These are phyloP conservation scores for Lodderomyces theae DNA, from an alignment of 1,139 yeast species.

Conservation along the genomic window DNA sequence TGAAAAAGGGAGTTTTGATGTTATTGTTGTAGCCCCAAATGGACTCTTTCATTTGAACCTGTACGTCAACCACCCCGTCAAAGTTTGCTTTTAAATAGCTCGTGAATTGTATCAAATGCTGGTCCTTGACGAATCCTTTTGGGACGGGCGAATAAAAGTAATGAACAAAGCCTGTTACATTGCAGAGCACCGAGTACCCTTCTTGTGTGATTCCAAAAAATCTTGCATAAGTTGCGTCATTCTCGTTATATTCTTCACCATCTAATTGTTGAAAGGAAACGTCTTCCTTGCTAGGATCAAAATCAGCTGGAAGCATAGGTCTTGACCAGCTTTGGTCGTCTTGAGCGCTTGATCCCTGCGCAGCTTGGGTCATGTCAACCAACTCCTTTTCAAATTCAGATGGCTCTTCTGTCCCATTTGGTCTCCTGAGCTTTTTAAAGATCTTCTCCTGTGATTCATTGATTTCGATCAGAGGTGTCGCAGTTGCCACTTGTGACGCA, in stretches of 20 bases:
- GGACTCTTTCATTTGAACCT: slow-evolving; percentile 70
- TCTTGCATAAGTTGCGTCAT: slow-evolving; percentile 64
- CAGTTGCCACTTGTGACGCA: slow-evolving; percentile 29
- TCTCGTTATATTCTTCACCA: slow-evolving; percentile 75
- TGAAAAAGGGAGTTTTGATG: slow-evolving; percentile 74
- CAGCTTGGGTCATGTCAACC: slow-evolving; percentile 53
- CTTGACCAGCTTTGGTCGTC: slow-evolving; percentile 64
- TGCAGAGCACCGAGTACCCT: slow-evolving; percentile 88
- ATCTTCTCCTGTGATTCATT: slow-evolving; percentile 31
- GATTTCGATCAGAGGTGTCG: slow-evolving; percentile 22
- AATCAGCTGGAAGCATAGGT: slow-evolving; percentile 49
- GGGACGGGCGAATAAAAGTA: slow-evolving; percentile 95
- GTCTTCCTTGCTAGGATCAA: slow-evolving; percentile 49
- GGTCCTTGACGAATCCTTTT: slow-evolving; percentile 59
- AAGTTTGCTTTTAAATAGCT: slow-evolving; percentile 49
- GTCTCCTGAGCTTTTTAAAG: slow-evolving; percentile 36
- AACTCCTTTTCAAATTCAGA: slow-evolving; percentile 67
- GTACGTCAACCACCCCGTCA: slow-evolving; percentile 60
- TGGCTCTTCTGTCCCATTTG: slow-evolving; percentile 43
- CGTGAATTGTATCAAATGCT: slow-evolving; percentile 48
- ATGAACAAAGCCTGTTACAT: slow-evolving; percentile 83
- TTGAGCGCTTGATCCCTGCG: slow-evolving; percentile 22
- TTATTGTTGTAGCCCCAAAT: slow-evolving; percentile 93
- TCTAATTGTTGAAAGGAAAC: slow-evolving; percentile 88
- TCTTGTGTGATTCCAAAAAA: slow-evolving; percentile 89